phyloP scores from a whole-genome alignment of 352 stramenopile species.

The Phytophthora podocarpi region DNA sequence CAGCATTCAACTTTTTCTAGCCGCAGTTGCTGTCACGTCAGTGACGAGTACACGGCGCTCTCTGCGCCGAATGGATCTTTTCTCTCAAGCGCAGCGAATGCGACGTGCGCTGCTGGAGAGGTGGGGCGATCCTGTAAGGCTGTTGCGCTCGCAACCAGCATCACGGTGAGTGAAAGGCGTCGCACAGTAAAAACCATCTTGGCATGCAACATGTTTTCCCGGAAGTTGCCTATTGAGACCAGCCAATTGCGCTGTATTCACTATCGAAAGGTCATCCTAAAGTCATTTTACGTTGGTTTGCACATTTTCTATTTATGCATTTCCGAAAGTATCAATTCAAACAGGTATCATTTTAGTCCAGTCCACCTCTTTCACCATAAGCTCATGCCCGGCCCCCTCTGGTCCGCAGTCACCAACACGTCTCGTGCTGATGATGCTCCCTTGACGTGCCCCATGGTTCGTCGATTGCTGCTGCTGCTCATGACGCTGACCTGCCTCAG shows the following conservation, averaged over 20 bases:
- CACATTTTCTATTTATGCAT: neutral
- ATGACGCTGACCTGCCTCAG: conserved; percentile 6
- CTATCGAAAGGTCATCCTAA: neutral
- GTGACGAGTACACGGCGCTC: neutral
- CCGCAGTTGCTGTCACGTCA: neutral
- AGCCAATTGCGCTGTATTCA: conserved; percentile 9
- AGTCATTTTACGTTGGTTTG: neutral
- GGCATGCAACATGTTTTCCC: conserved; percentile 11
- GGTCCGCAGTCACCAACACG: no score
- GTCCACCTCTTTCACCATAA: neutral
- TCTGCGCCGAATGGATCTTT: conserved; percentile 21
- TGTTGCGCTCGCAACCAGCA: conserved; percentile 10
- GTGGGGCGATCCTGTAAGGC: conserved; percentile 23
- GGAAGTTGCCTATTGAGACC: conserved; percentile 4
- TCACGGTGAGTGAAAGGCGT: neutral
- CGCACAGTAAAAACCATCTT: conserved; percentile 5
- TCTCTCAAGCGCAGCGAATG: neutral
- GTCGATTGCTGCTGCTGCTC: conserved; percentile 19
- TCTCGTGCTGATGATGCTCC: neutral
- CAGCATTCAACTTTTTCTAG: conserved; percentile 14
- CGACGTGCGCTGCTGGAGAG: conserved; percentile 19
- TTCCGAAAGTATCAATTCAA: neutral
- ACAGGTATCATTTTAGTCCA: neutral
- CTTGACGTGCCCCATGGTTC: conserved; percentile 9
- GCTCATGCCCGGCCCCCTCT: no score